Conservation (phyloP, 140 eudicot genomes). For the Ambrosia hybrid region DNA sequence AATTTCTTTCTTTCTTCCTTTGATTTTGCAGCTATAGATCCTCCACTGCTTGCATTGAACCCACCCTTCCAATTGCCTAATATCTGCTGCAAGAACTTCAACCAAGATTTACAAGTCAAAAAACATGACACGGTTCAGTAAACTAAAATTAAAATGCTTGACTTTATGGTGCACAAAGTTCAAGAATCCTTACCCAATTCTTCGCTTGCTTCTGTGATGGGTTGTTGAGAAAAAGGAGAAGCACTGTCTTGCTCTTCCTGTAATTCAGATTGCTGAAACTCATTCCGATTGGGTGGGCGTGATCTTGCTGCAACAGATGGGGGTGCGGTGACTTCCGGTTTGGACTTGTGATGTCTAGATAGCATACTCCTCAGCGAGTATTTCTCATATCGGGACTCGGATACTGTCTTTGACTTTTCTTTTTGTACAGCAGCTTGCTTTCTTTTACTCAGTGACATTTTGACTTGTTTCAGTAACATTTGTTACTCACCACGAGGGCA, state of each 20-base stretch:
- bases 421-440: slow-evolving; percentile 55
- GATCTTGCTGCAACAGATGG: too few species aligned
- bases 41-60: slow-evolving; percentile 43
- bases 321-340: slow-evolving; percentile 34
- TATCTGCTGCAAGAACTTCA: slow-evolving; percentile 33
- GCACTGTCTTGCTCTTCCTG: slow-evolving; percentile 31
- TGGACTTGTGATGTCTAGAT: slow-evolving; percentile 50
- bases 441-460: slow-evolving; percentile 51
- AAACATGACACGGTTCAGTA: neutral
- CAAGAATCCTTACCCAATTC: slow-evolving; percentile 50
- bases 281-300: slow-evolving; percentile 19
- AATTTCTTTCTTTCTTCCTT: slow-evolving; percentile 62
- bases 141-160: neutral
- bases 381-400: slow-evolving; percentile 50
- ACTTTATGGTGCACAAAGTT: neutral
- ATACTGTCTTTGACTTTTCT: too few species aligned
- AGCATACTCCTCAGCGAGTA: slow-evolving; percentile 66
- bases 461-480: slow-evolving; percentile 62
- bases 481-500: too few species aligned
- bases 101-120: neutral
- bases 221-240: slow-evolving; percentile 30
- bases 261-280: too few species aligned
- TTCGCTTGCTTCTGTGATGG: slow-evolving; percentile 33
- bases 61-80: slow-evolving; percentile 52
- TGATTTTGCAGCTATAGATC: slow-evolving; percentile 45